Evolutionary conservation across 2,329 filamentous ascomycete species (phyloP), one percentile per base, ranked within the genome.

Genomic region (Xylariaceae sp.): DNA sequence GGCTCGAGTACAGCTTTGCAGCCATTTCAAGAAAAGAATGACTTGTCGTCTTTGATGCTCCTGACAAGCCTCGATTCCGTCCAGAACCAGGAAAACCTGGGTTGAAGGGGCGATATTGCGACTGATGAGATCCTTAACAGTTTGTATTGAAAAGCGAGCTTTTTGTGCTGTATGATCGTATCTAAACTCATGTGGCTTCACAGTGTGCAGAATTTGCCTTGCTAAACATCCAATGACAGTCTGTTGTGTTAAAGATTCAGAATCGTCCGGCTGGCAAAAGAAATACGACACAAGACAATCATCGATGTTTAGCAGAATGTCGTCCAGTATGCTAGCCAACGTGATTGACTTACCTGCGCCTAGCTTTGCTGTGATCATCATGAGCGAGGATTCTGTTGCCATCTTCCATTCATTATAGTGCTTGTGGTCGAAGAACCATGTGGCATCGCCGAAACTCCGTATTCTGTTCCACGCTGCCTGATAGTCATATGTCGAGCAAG

Each of bases 271-370:
- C 2, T 47, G 45, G 38, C 30, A 71, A 66, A 60, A 83, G 79
- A 45, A 50, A 19, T 54, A 52, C 3, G 49, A 40, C 7, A 45
- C 31, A 9, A 10, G 22, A 27, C 35, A 35, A 12, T 35, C 58
- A 58, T 3, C 61, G 65, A 14, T 62, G 65, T 55, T 11, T 0
- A 69, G 53, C 36, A 65, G 61, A 2, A 73, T 39, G 36, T 72
- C 65, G 43, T 70, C 66, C 0, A 75, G 62, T 0, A 76, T 65
- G 45, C 74, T 76, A 1, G 73, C 72, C 4, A 75, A 42, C 9
- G 71, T 44, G 1, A 76, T 71, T 0, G 74, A 74, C 48, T 76
- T 76, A 0, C 73, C 73, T 0, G 67, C 69, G 1, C 73, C 73
- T 1, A 76, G 58, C 40, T 70, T 74, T 5, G 71, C 72, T 11